Base-by-base conservation (phyloP, 176 grass and related monocot genomes). In the Leersia perrieri region DNA sequence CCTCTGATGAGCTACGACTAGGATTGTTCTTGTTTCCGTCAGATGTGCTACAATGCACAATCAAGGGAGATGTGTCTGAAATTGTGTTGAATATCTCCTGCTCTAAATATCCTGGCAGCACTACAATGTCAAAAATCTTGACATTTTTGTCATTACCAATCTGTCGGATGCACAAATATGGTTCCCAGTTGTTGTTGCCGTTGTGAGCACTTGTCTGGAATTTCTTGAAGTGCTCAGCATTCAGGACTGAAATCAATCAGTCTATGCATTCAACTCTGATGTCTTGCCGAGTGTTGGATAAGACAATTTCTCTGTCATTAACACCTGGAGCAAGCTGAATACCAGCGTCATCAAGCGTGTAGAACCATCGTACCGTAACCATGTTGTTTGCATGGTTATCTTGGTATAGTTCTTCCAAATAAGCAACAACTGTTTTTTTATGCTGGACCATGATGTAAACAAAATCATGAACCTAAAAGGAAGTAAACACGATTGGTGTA, bases 381-480 rank as follows among this genome's bases (percentile, higher is more conserved):
- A 94, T 91, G 32, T 87, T 89, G 40, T 81, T 87, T 55, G 39
- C 66, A 36, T 30, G 60, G 70, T 70, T 68, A 63, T 94, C 89
- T 66, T 88, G 66, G 22, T 94, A 94, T 32, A 94, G 36, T 73
- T 91, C 89, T 60, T 91, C 86, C 47, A 94, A 80, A 85, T 94
- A 94, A 49, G 83, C 89, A 40, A 94, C 73, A 10, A 87, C 67
- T 11, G 62, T 76, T 60, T 87, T 82, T 11, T 64, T 82, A 33
- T 89, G 77, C 85, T 89, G 86, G 42, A 33, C 25, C 80, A 85
- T 67, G 42, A 94, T 82, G 72, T 75, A 87, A 58, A 94, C 84
- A 76, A 94, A 94, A 64, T 91, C 77, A 79, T 94, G 77, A 32
- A 94, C 89, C 92, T 94, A 13, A 33, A 83, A 73, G 40, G 20